Conservation (phyloP, 805 yeast genomes). For the Saccharomyces kudriavzevii region DNA sequence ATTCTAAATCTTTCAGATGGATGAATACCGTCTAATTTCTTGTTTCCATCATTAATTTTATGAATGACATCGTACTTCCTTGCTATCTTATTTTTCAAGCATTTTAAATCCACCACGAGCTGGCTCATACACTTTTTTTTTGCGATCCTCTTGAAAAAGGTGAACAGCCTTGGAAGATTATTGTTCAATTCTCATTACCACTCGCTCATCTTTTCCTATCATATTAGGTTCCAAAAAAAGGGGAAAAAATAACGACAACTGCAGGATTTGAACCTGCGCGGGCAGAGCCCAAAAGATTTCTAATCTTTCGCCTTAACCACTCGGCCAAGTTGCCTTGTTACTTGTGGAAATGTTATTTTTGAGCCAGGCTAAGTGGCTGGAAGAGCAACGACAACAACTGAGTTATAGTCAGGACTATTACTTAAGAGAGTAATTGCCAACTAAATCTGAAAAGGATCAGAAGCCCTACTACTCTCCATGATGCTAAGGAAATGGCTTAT, state of each 20-base stretch:
- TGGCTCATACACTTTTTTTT: not conserved
- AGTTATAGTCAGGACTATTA: no score
- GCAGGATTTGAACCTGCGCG: slow-evolving; percentile 61
- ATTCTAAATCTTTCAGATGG: slow-evolving; percentile 3
- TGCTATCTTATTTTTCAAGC: not conserved
- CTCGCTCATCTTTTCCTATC: no score
- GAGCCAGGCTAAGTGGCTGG: no score
- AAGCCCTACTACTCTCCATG: no score
- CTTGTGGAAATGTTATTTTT: not conserved
- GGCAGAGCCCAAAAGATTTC: slow-evolving; percentile 47
- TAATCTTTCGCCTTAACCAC: slow-evolving; percentile 56
- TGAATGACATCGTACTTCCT: not conserved
- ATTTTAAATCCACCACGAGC: not conserved
- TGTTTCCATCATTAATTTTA: not conserved
- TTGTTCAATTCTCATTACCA: no score
- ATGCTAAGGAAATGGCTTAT: no score
- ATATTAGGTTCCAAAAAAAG: no score
- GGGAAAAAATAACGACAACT: slow-evolving; percentile 43
- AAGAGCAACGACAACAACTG: no score
- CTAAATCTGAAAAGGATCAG: no score
- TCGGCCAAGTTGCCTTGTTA: slow-evolving; percentile 43
- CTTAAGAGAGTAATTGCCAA: no score
- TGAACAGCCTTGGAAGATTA: not conserved
- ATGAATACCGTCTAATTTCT: not conserved
- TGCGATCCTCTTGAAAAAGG: not conserved